Conservation (phyloP, 1,284 basidiomycete genomes). For the Trametes versicolor region DNA sequence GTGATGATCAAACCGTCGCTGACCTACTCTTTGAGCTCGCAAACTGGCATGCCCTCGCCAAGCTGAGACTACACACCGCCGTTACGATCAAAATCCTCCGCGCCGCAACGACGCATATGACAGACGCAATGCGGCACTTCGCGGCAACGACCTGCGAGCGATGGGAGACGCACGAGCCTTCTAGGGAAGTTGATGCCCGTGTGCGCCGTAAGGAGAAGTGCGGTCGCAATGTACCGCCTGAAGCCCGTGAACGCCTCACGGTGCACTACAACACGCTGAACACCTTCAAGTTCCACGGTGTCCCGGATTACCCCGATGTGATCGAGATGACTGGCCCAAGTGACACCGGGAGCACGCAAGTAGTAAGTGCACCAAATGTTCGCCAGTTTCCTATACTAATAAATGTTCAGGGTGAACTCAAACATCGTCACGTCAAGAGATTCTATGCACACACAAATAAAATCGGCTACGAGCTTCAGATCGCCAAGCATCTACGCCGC, state of each 20-base stretch:
- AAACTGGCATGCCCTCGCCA: background rate
- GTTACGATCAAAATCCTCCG: too few species aligned
- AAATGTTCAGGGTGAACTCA: slow-evolving; percentile 43
- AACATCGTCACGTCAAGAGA: slow-evolving; percentile 47
- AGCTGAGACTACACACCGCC: too few species aligned
- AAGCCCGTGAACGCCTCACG: too few species aligned
- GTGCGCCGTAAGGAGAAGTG: too few species aligned
- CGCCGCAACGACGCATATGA: too few species aligned
- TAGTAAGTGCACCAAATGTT: slow-evolving; percentile 1
- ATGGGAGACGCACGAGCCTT: too few species aligned
- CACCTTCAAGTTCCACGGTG: slow-evolving; percentile 40
- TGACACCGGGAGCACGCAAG: slow-evolving; percentile 40
- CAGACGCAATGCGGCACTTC: too few species aligned
- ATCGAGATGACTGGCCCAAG: slow-evolving; percentile 47
- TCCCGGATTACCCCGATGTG: slow-evolving; percentile 40
- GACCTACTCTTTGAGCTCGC: background rate
- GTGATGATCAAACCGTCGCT: too few species aligned
- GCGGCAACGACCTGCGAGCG: too few species aligned
- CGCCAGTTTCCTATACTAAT: background rate
- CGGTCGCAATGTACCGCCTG: too few species aligned
- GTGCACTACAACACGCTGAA: too few species aligned
- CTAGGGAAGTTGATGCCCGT: too few species aligned
- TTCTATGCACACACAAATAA: slow-evolving; percentile 48
- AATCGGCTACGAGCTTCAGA: slow-evolving; percentile 36
- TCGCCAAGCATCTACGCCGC: slow-evolving; percentile 30